These are phyloP conservation scores for Primulina eburnea DNA, from an alignment of 257 asterid species.

Conservation along the genomic window DNA sequence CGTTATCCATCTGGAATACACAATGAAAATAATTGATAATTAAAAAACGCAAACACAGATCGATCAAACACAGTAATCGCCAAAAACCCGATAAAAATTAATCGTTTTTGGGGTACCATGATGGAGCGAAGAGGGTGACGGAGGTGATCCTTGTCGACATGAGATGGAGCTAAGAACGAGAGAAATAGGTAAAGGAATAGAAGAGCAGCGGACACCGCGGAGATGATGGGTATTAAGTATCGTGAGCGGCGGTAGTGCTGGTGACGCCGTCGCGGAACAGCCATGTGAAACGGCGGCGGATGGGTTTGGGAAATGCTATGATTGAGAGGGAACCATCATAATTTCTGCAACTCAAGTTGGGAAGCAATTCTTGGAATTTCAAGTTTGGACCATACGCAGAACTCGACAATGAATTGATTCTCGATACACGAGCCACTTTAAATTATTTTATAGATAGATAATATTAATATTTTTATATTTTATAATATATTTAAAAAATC, in stretches of 20 bases:
- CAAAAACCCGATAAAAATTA: too few species aligned
- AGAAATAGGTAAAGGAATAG: not conserved
- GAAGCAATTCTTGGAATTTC: not conserved
- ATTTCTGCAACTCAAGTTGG: not conserved
- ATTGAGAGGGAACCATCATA: not conserved
- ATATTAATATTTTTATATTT: too few species aligned
- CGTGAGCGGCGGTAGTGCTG: not conserved
- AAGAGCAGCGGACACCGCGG: not conserved
- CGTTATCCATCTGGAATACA: slow-evolving; percentile 32
- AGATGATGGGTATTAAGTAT: not conserved
- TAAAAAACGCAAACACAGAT: not conserved
- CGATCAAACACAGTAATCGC: too few species aligned
- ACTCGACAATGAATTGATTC: too few species aligned
- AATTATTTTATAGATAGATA: too few species aligned
- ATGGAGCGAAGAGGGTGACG: not conserved
- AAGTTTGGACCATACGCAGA: too few species aligned
- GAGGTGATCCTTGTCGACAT: not conserved
- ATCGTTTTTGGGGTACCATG: not conserved
- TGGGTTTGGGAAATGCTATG: not conserved
- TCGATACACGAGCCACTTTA: too few species aligned
- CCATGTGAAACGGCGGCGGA: not conserved
- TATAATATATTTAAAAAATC: too few species aligned
- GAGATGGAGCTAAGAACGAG: not conserved
- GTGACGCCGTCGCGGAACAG: not conserved
- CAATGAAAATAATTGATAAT: not conserved